Base-by-base conservation (phyloP, 176 grass and related monocot species). In the Pontederia crassipes region DNA sequence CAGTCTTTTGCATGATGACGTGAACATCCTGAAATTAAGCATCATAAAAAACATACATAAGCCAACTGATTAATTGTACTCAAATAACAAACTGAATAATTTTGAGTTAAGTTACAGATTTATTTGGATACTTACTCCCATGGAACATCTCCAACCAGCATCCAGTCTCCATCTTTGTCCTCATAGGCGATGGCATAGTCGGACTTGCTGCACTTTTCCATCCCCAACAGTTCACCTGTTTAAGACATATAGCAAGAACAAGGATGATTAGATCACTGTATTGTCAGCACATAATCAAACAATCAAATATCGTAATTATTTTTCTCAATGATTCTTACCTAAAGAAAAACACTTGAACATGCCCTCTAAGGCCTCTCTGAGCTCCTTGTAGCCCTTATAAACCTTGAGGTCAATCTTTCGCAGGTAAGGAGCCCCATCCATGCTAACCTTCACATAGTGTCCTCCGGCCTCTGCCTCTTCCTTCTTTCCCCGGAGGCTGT, bases 111-210 rank as follows among this genome's bases (percentile, higher is more conserved):
- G 2, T 7, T 40, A 40, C 32, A 40, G 32, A 40, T 40, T 1
- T 40, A 7, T 40, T 57, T n/a, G 24, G 60, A 63, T 40, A 80
- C 90, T 89, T 95, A 95, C 91, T 78, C 83, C 91, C 91, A 96
- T 58, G 91, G 91, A 55, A 96, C 91, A 66, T 95, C 91, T 55
- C 91, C 91, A 1, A 78, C 80, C 12, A 96, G 77, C 91, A 96
- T 96, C 68, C 86, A 85, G 75, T 96, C 86, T 2, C 91, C 83
- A 69, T 96, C 91, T 57, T 90, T 96, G 66, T 96, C 91, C 67
- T 96, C 91, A 8, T 95, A 95, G 0, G 91, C 74, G 28, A 90
- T 47, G 50, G 86, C 75, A 17, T 65, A 71, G 52, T 89, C 82
- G 10, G 56, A 18, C 2, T 13, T 17, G 11, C 27, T 40, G 26